Evolutionary conservation across 2,329 filamentous ascomycete genomes (phyloP), one percentile per base, ranked within the genome.

Genomic region (Blastomyces parvus): DNA sequence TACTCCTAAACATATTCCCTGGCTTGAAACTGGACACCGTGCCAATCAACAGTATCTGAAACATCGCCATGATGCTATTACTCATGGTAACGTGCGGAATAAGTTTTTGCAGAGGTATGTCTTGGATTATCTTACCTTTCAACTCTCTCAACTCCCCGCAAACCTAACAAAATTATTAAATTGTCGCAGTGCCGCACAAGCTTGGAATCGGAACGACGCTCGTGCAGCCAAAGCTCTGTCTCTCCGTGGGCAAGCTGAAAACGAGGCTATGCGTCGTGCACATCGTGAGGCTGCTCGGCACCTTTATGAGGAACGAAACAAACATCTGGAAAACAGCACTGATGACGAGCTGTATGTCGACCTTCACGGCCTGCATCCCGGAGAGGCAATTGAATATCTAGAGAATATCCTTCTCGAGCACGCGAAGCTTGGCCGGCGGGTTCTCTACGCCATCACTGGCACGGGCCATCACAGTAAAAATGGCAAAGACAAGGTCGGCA

Each of bases 401-500:
- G 91, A 94, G 75, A 88, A 88, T 67, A 89, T 95, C 48, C 85
- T 99, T 27, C 81, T 92, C 66, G 90, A 95, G 71, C 94, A 97
- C 71, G 84, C 82, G 67, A 82, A 85, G 67, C 86, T 89, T 68
- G 83, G 82, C 44, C 77, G 80, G 5, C 84, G 86, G 27, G 89
- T 93, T 2, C 84, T 99, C 52, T 99, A 97, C 74, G 92, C 92
- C 68, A 97, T 99, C 74, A 97, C 92, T 0, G 94, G 94, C 55
- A 97, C 93, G 0, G 94, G 93, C 3, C 92, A 97, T 72, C 94
- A 99, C 77, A 96, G 90, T 74, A 97, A 97, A 81, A 97, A 97
- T 73, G 93, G 94, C 70, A 97, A 97, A 76, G 94, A 99, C 77
- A 99, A 99, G 78, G 90, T 99, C 44, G 93, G 93, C 72, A 96